Percentiles rank a stretch among this genome's conserved stretches.
Conservation (phyloP, 352 stramenopile genomes). For the Phytophthora foliorum region DNA sequence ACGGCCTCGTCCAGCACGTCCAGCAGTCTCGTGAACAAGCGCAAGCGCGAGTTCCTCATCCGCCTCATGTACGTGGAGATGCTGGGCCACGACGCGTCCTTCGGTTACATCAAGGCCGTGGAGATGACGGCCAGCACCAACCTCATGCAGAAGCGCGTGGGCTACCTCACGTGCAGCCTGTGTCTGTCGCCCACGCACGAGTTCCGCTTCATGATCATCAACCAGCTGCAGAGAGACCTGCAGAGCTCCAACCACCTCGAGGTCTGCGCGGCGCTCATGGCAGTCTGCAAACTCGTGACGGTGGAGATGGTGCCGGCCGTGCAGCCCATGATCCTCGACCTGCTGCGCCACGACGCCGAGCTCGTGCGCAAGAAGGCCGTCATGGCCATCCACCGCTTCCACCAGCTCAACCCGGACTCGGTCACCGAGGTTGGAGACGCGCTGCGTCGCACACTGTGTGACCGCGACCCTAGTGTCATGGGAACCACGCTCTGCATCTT, state of each 20-base stretch:
- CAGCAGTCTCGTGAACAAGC: constrained; percentile 91
- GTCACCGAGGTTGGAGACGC: constrained; percentile 92
- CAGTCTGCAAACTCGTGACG: constrained; percentile 97
- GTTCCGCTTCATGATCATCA: constrained; percentile 99
- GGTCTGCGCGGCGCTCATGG: constrained; percentile 96
- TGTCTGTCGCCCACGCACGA: constrained; percentile 98
- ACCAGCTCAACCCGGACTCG: constrained; percentile 97
- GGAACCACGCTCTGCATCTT: constrained; percentile 94
- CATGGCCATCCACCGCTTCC: constrained; percentile 98
- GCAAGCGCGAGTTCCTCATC: constrained; percentile 99
- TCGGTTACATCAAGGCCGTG: constrained; percentile 99
- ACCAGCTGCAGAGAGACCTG: constrained; percentile 98
- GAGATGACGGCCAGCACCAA: constrained; percentile 98
- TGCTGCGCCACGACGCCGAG: constrained; percentile 96
- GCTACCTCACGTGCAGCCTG: constrained; percentile 96
- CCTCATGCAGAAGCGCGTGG: constrained; percentile 98
- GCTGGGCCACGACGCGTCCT: constrained; percentile 99
- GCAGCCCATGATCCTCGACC: constrained; percentile 95
- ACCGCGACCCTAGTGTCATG: constrained; percentile 99
- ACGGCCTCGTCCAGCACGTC: constrained; percentile 80
- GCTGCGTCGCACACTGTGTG: constrained; percentile 96
- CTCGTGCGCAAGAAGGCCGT: constrained; percentile 99
- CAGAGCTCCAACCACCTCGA: constrained; percentile 94
- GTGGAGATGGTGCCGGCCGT: constrained; percentile 99
- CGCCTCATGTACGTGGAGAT: constrained; percentile 99